These are phyloP conservation scores for Phytophthora citricola DNA, from an alignment of 352 stramenopile genomes.

Conservation along the genomic window DNA sequence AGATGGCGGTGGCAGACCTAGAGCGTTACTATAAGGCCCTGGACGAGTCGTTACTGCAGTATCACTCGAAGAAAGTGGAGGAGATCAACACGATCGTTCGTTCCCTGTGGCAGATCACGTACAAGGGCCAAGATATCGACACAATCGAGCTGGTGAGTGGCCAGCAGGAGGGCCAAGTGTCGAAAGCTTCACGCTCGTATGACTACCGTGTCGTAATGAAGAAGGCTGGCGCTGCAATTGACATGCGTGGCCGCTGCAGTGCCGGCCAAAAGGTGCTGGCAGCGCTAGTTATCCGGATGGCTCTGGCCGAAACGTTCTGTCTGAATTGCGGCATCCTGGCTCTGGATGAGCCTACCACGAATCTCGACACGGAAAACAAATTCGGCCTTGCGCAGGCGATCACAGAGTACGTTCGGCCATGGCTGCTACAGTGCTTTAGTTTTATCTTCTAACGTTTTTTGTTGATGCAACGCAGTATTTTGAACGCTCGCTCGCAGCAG, in stretches of 20 bases:
- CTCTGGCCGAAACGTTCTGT: constrained; percentile 99
- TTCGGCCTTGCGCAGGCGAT: constrained; percentile 89
- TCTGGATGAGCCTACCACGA: constrained; percentile 99
- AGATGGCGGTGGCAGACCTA: constrained; percentile 96
- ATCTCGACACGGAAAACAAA: constrained; percentile 98
- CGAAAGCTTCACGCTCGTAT: constrained; percentile 89
- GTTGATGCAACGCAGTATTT: constrained; percentile 78
- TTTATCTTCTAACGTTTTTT: constrained; percentile 2
- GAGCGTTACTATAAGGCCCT: constrained; percentile 97
- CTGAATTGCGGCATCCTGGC: constrained; percentile 98
- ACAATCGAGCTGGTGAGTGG: constrained; percentile 98
- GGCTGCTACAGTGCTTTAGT: background rate
- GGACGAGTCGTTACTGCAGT: constrained; percentile 96
- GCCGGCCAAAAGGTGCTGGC: constrained; percentile 97
- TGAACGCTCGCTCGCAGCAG: constrained; percentile 94
- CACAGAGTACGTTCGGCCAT: constrained; percentile 69
- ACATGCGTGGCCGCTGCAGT: constrained; percentile 99
- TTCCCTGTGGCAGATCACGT: constrained; percentile 98
- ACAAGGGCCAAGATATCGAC: constrained; percentile 99
- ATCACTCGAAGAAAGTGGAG: constrained; percentile 98
- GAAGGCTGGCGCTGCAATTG: constrained; percentile 94
- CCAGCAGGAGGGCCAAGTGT: constrained; percentile 76
- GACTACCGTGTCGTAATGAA: constrained; percentile 99
- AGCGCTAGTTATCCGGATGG: constrained; percentile 97
- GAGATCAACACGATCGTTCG: constrained; percentile 99